These are phyloP conservation scores for Quercus tomentella DNA, from an alignment of 331 rosid genomes.

Conservation along the genomic window DNA sequence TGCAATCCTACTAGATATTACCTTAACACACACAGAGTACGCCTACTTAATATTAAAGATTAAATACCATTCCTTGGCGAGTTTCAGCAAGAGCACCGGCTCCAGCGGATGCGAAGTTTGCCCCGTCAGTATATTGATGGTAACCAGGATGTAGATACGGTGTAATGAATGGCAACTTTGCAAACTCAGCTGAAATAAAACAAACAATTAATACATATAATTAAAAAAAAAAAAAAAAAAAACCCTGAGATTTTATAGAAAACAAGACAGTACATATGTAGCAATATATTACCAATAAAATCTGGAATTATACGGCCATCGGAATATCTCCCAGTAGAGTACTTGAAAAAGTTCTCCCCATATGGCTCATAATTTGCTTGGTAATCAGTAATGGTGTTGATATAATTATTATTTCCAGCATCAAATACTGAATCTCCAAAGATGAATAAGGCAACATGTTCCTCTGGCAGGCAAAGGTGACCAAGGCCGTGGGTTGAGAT, in stretches of 20 bases:
- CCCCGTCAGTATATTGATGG: constrained; percentile 17
- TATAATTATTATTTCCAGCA: constrained; percentile 43
- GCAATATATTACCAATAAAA: constrained; percentile 28
- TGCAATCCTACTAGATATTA: too few relatives aligned
- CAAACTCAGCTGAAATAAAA: constrained; percentile 46
- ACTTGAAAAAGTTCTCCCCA: constrained; percentile 40
- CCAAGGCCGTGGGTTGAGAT: background rate
- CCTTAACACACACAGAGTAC: too few relatives aligned
- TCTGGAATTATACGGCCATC: constrained; percentile 43
- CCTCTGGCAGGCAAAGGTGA: background rate
- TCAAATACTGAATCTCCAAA: constrained; percentile 50
- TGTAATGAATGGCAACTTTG: constrained; percentile 33
- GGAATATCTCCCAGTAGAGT: constrained; percentile 39
- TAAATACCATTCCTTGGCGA: constrained; percentile 17
- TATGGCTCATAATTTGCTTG: constrained; percentile 37
- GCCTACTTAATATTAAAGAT: background rate
- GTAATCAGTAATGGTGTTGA: background rate
- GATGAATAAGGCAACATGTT: constrained; percentile 27
- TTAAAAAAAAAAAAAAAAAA: too few relatives aligned
- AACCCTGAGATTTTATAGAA: too few relatives aligned
- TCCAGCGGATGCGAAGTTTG: constrained; percentile 67
- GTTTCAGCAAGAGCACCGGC: constrained; percentile 48
- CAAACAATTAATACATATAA: background rate
- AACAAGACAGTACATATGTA: background rate
- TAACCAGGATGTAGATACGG: constrained; percentile 35